Conservation (phyloP, 2,329 filamentous ascomycete genomes). For the Botryotinia calthae region DNA sequence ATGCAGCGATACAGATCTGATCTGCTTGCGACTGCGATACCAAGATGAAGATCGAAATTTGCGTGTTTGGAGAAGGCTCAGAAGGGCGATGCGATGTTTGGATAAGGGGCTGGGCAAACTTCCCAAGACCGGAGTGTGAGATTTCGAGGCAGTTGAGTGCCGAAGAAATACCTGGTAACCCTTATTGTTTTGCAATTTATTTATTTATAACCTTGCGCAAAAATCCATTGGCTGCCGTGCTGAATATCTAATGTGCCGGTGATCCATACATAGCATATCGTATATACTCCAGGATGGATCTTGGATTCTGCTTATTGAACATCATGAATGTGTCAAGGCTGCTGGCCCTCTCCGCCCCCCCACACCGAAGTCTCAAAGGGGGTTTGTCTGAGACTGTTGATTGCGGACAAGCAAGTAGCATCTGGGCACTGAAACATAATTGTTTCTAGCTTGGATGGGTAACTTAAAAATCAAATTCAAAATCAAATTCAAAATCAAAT, state of each 20-base stretch:
- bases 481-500: too few species aligned
- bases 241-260: not conserved
- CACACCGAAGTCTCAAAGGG: not conserved
- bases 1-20: not conserved
- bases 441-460: not conserved
- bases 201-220: slow-evolving; percentile 1
- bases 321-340: not conserved
- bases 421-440: not conserved
- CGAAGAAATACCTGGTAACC: not conserved
- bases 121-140: not conserved
- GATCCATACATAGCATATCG: not conserved
- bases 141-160: slow-evolving; percentile 9
- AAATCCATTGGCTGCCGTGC: not conserved
- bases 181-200: not conserved
- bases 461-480: not conserved
- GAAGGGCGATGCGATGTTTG: not conserved
- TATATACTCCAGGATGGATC: not conserved
- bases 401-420: not conserved
- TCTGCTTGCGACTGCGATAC: not conserved
- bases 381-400: slow-evolving; percentile 7
- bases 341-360: not conserved
- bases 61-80: not conserved
- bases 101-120: not conserved
- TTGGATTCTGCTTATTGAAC: not conserved
- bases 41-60: slow-evolving; percentile 8